These are phyloP conservation scores for Rhynchosporium agropyri DNA, from an alignment of 2,329 filamentous ascomycete genomes.

Conservation along the genomic window DNA sequence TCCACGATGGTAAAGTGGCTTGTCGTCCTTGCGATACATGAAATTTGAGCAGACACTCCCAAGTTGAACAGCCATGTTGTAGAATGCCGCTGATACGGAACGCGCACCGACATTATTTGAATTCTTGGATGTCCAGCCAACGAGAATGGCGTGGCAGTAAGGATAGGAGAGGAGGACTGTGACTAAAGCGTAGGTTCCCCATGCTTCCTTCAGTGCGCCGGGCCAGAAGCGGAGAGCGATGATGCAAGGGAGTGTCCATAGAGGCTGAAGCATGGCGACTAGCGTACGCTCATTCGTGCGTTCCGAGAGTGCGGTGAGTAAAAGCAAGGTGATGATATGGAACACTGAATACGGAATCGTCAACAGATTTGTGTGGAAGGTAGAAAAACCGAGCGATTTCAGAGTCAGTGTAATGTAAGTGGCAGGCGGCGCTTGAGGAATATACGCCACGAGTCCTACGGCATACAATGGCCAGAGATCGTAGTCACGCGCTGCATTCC, in stretches of 20 bases:
- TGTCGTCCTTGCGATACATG: conserved; percentile 55
- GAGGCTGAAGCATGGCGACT: conserved; percentile 42
- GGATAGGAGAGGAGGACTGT: conserved; percentile 39
- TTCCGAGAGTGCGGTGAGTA: conserved; percentile 51
- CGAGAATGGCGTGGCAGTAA: conserved; percentile 40
- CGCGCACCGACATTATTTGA: conserved; percentile 64
- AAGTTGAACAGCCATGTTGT: conserved; percentile 54
- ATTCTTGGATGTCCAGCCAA: conserved; percentile 56
- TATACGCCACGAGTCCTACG: conserved; percentile 52
- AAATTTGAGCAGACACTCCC: conserved; percentile 45
- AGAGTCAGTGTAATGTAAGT: conserved; percentile 59
- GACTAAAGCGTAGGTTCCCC: conserved; percentile 45
- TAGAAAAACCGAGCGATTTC: conserved; percentile 36
- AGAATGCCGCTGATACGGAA: conserved; percentile 63
- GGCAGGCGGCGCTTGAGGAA: conserved; percentile 51
- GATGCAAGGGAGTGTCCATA: conserved; percentile 48
- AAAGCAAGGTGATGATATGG: conserved; percentile 49
- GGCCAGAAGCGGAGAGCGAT: conserved; percentile 43
- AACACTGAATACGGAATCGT: conserved; percentile 50
- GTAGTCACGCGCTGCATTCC: conserved; percentile 58
- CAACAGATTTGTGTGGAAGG: conserved; percentile 51
- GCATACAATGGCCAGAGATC: conserved; percentile 59
- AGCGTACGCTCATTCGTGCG: conserved; percentile 46
- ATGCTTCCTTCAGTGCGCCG: conserved; percentile 36
- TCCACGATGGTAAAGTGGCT: conserved; percentile 58